These are phyloP conservation scores for Coniophora puteana DNA, from an alignment of 1,284 basidiomycete species.

Conservation along the genomic window DNA sequence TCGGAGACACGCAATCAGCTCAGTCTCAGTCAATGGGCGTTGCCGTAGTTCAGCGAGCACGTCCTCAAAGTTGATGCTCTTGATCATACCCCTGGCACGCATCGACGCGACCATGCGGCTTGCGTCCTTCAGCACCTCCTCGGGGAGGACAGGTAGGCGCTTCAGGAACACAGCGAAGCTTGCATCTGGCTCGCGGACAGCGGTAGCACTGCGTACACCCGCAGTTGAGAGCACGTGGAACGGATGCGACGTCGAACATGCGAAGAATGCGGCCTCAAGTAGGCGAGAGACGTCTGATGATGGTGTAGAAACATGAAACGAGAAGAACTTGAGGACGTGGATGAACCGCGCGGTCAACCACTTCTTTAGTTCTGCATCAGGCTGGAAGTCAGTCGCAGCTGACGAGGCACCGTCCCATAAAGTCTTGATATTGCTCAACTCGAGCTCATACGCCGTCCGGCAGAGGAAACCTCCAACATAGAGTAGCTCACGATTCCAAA, in stretches of 20 bases:
- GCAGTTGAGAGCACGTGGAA: slow-evolving; percentile 80
- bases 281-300: slow-evolving; percentile 79
- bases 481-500: slow-evolving; percentile 88
- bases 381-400: slow-evolving; percentile 16
- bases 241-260: slow-evolving; percentile 42
- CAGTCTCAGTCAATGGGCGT: slow-evolving; percentile 69
- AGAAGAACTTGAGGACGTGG: slow-evolving; percentile 89
- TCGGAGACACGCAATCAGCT: slow-evolving; percentile 80
- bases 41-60: slow-evolving; percentile 78
- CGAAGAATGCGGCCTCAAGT: slow-evolving; percentile 83
- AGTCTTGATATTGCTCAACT: slow-evolving; percentile 59
- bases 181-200: slow-evolving; percentile 78
- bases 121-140: slow-evolving; percentile 63
- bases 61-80: slow-evolving; percentile 82
- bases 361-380: slow-evolving; percentile 39
- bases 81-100: slow-evolving; percentile 68
- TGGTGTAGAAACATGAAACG: slow-evolving; percentile 84
- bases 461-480: slow-evolving; percentile 81
- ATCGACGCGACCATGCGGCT: slow-evolving; percentile 64
- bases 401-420: slow-evolving; percentile 49
- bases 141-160: slow-evolving; percentile 74
- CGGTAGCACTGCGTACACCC: slow-evolving; percentile 69
- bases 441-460: slow-evolving; percentile 84
- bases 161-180: slow-evolving; percentile 79
- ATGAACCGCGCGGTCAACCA: slow-evolving; percentile 66